Evolutionary conservation across 129 eudicot genomes (phyloP), one percentile per base, ranked within the genome.

Genomic region (Centrapalus pauciflorus): DNA sequence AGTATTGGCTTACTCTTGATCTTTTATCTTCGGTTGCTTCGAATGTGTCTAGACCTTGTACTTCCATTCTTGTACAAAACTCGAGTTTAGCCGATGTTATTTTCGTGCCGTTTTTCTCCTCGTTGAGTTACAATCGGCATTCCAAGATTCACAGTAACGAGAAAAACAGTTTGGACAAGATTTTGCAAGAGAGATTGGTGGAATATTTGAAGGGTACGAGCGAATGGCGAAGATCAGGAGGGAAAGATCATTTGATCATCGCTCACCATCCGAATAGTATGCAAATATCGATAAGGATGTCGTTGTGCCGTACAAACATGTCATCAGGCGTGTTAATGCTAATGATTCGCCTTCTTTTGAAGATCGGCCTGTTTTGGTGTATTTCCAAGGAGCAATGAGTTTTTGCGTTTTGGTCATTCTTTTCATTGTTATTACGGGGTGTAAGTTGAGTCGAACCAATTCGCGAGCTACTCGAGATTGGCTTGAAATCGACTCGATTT

Each of bases 211-310:
- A 72, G 38, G 74, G 85, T 56, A 71, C 75, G 61, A 68, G 78
- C 51, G 98, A 88, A 58, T 92, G 95, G 96, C 75, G 61, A 30
- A 79, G 75, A 45, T 74, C 28, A 2, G 77, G 73, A 8, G 98
- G 96, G 40, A 85, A 79, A 64, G 80, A 92, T 76, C 98, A 92
- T 77, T 27, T 92, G 40, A 83, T 92, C 19, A 71, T 81, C 21
- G 95, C 96, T 20, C 98, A 88, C 48, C 98, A 92, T 76, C 98
- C 98, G 0, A 92, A 92, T 74, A 92, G 96, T 74, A 74, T 88
- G 95, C 96, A 17, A 88, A 84, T 68, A 40, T 77, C 30, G 55
- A 74, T 0, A 88, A 88, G 74, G 89, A 88, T 73, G 81, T 88
- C 4, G 78, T 88, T 66, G 92, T 92, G 45, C 96, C 96, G 33